A percentile compares a stretch with the other conserved stretches of the same genome.
Conservation (phyloP, 352 stramenopile species). For the Globisporangium lucens region DNA sequence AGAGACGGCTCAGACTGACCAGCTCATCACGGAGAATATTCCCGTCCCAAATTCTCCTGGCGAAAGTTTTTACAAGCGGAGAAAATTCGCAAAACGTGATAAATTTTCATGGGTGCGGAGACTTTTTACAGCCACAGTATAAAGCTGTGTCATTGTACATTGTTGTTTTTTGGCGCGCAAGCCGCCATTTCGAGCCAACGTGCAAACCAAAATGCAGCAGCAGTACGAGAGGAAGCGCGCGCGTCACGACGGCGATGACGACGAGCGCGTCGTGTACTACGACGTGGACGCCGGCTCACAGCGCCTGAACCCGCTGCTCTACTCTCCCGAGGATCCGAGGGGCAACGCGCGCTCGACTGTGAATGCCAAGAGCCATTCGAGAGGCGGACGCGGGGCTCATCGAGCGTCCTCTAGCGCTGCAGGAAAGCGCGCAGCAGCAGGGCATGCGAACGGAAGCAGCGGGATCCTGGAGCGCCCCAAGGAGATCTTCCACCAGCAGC, state of each 20-base stretch:
- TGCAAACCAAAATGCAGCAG: conserved; percentile 1
- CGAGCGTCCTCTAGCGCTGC: neutral
- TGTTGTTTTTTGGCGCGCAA: neutral
- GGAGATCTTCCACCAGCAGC: conserved; percentile 40
- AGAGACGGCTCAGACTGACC: no score
- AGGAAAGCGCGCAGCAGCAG: conserved; percentile 1
- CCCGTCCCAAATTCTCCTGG: no score
- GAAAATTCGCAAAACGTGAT: no score
- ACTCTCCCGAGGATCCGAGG: conserved; percentile 8
- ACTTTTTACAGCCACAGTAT: no score
- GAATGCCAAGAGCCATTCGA: neutral
- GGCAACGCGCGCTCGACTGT: neutral
- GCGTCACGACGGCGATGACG: conserved; percentile 18
- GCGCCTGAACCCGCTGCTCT: conserved; percentile 21
- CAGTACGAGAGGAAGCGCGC: neutral
- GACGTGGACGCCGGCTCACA: conserved; percentile 41
- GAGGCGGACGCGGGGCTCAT: neutral
- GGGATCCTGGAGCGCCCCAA: conserved; percentile 26
- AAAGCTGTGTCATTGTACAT: neutral
- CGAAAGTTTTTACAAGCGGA: no score
- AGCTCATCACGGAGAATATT: no score
- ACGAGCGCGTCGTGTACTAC: conserved; percentile 60
- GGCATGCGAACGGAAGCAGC: neutral
- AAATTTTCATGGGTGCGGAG: no score
- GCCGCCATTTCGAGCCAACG: neutral